Evolutionary conservation across 2,329 filamentous ascomycete species (phyloP), one percentile per base, ranked within the genome.

Genomic region (Xylaria sp.): DNA sequence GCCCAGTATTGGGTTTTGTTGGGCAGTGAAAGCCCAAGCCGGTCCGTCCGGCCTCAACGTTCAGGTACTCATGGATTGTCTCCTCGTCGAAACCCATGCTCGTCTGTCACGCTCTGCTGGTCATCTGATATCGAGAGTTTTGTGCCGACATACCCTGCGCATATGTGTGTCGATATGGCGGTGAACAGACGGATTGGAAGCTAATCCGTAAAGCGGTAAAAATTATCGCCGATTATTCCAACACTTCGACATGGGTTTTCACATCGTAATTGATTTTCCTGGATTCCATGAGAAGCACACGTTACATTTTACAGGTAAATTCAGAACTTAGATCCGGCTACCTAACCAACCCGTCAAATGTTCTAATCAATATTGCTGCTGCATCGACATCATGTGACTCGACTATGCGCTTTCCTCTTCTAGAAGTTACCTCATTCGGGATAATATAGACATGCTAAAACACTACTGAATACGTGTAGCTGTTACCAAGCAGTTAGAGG

Each of bases 21-120:
- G 63, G 68, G 59, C 66, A 53, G 40, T 38, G 51, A 54, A 60
- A 31, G 51, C 66, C 63, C 49, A 66, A 66, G 31, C 59, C 59
- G 42, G 59, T 28, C 42, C 58, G 54, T 54, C 60, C 54, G 38
- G 20, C 23, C 40, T 28, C 20, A 13, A 48, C 13, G 44, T 26
- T 26, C 28, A 17, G 62, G 53, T 51, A 38, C 63, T 40, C 66
- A 49, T 53, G 20, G 33, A 59, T 20, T 46, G 28, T 11, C 26
- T 48, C 59, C 40, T 63, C 62, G 36, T 31, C 61, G 42, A 58
- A 51, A 1, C 15, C 66, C 53, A 65, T 65, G 44, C 23, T 23
- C 57, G 42, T n/a, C 17, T 42, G 28, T 60, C 36, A 26, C 51
- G 36, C 40, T 36, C 54, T 46, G 20, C 54, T 54, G 53, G 42